Percentiles rank a stretch among this genome's conserved stretches.
Conservation (phyloP, 768 basidiomycete genomes). For the Russula abietina region DNA sequence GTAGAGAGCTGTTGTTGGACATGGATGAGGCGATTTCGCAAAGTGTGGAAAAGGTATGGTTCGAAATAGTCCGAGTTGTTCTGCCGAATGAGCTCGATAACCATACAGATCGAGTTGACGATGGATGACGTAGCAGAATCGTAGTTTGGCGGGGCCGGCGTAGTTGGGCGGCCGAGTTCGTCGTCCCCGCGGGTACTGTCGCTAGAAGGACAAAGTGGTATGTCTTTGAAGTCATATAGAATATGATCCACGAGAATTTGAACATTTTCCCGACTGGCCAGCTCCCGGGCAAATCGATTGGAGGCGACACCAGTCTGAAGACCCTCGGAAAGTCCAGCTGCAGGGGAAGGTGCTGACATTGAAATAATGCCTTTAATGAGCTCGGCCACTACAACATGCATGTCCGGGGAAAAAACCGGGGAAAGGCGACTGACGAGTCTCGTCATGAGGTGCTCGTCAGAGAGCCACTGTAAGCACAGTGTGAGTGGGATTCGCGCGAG, state of each 20-base stretch:
- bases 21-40: conserved; percentile 84
- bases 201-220: not conserved
- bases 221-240: conserved; percentile 52
- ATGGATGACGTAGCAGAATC: conserved; percentile 71
- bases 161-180: conserved; percentile 17
- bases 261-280: conserved; percentile 71
- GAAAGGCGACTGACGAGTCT: conserved; percentile 78
- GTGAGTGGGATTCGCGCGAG: conserved; percentile 32
- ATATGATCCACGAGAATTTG: conserved; percentile 68
- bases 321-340: conserved; percentile 63
- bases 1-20: conserved; percentile 64
- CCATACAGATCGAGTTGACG: conserved; percentile 76
- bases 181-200: conserved; percentile 23
- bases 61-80: conserved; percentile 99
- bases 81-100: conserved; percentile 92
- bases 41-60: conserved; percentile 91
- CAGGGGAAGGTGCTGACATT: conserved; percentile 84
- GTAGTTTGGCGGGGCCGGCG: conserved; percentile 38
- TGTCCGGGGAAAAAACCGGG: conserved; percentile 63
- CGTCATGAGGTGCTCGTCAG: conserved; percentile 74
- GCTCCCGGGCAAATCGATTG: conserved; percentile 83
- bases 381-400: conserved; percentile 84
- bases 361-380: conserved; percentile 92
- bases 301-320: conserved; percentile 67
- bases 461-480: conserved; percentile 66